These are phyloP conservation scores for Salix viminalis DNA, from an alignment of 345 rosid genomes.

Conservation along the genomic window DNA sequence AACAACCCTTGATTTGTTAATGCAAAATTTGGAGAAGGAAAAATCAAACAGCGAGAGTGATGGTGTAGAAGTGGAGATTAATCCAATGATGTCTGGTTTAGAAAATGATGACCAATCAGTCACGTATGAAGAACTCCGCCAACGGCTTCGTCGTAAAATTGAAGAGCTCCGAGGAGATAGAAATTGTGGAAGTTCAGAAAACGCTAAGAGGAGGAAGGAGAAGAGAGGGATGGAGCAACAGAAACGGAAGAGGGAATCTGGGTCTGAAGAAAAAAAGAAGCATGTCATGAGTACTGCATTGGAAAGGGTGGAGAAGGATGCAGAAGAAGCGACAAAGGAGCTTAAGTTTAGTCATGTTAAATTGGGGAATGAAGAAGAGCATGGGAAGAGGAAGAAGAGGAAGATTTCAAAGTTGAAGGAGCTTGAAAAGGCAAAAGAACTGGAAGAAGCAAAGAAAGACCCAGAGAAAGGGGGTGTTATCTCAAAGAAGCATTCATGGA, in stretches of 20 bases:
- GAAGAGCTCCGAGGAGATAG: slow-evolving; percentile 66
- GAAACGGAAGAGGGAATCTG: slow-evolving; percentile 64
- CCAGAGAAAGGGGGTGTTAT: slow-evolving; percentile 65
- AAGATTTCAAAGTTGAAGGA: slow-evolving; percentile 59
- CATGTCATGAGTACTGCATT: slow-evolving; percentile 18
- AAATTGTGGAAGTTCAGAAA: slow-evolving; percentile 28
- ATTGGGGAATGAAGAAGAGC: slow-evolving; percentile 54
- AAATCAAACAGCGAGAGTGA: slow-evolving; percentile 32
- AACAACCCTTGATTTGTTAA: slow-evolving; percentile 65
- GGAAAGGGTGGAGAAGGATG: slow-evolving; percentile 51
- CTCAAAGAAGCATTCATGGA: slow-evolving; percentile 65
- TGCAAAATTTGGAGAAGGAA: slow-evolving; percentile 62
- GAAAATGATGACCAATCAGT: slow-evolving; percentile 40
- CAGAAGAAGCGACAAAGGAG: slow-evolving; percentile 68
- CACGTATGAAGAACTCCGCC: slow-evolving; percentile 74
- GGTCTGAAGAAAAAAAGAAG: slow-evolving; percentile 32
- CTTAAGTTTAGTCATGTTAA: slow-evolving; percentile 68
- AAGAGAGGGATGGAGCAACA: slow-evolving; percentile 30
- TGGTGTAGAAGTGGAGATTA: slow-evolving; percentile 40
- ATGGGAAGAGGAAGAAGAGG: slow-evolving; percentile 44
- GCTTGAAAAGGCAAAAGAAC: slow-evolving; percentile 60
- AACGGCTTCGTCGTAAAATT: slow-evolving; percentile 58
- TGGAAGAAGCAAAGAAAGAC: slow-evolving; percentile 68
- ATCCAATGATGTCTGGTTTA: slow-evolving; percentile 31
- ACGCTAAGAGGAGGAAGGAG: slow-evolving; percentile 23